These are phyloP conservation scores for Strobilomyces dryophilus DNA, from an alignment of 768 basidiomycete species.

Conservation along the genomic window DNA sequence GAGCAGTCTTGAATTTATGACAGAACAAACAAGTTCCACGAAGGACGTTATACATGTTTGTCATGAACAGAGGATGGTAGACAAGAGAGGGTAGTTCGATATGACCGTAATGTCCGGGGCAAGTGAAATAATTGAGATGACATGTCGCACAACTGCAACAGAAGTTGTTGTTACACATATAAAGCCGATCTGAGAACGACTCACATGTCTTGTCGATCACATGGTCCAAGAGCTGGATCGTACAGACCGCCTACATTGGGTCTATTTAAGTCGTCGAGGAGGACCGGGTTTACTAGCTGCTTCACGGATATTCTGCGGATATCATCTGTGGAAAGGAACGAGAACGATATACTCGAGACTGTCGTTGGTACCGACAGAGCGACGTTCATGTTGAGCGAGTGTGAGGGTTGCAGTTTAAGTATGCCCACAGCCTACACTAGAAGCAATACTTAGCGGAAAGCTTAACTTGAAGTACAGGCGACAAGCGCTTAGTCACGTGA, in stretches of 20 bases:
- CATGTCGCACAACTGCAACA: slow-evolving; percentile 84
- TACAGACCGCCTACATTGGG: slow-evolving; percentile 93
- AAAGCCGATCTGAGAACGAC: slow-evolving; percentile 30
- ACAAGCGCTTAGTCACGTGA: slow-evolving; percentile 6
- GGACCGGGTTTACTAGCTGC: slow-evolving; percentile 88
- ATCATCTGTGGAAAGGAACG: slow-evolving; percentile 85
- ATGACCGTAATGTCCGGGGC: slow-evolving; percentile 98
- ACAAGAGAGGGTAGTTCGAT: slow-evolving; percentile 95
- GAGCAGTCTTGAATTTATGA: slow-evolving; percentile 81
- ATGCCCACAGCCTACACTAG: background rate
- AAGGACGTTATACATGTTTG: slow-evolving; percentile 81
- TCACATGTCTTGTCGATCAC: slow-evolving; percentile 85
- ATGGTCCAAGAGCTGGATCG: slow-evolving; percentile 92
- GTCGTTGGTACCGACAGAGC: slow-evolving; percentile 83
- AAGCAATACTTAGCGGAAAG: background rate
- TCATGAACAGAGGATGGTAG: slow-evolving; percentile 95
- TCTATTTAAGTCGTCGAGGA: slow-evolving; percentile 90
- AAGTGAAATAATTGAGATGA: slow-evolving; percentile 86
- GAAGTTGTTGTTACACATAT: slow-evolving; percentile 3
- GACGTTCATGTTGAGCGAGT: slow-evolving; percentile 68
- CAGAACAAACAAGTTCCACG: slow-evolving; percentile 91
- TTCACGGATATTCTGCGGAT: slow-evolving; percentile 95
- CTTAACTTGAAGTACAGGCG: background rate
- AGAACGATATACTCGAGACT: slow-evolving; percentile 84
- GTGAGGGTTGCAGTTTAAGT: background rate